These are phyloP conservation scores for Tolypocladium cylindrosporum DNA, from an alignment of 2,329 filamentous ascomycete genomes.

Conservation along the genomic window DNA sequence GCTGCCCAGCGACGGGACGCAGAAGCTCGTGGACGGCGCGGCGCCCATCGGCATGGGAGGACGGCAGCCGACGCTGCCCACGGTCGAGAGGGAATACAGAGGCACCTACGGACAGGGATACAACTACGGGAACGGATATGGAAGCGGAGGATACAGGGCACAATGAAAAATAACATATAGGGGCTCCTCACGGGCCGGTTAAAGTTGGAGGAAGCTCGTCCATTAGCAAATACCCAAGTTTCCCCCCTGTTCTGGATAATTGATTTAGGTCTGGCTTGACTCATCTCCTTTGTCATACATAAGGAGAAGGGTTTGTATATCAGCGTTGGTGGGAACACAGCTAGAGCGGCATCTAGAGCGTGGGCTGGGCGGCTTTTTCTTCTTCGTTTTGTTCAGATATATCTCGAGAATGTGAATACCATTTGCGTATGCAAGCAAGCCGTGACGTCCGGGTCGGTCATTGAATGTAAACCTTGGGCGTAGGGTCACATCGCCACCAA, in stretches of 20 bases:
- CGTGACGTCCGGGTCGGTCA: background rate
- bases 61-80: conserved; percentile 2
- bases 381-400: background rate
- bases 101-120: conserved; percentile 7
- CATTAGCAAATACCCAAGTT: background rate
- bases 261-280: background rate
- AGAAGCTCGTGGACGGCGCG: conserved; percentile 27
- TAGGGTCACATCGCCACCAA: background rate
- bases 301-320: background rate
- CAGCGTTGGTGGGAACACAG: background rate
- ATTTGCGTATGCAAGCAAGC: background rate
- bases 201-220: background rate
- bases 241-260: background rate
- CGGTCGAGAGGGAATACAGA: conserved; percentile 2
- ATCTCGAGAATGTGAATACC: background rate
- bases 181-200: background rate
- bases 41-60: conserved; percentile 26
- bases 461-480: too few species aligned
- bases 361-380: background rate
- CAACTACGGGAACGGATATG: conserved; percentile 8
- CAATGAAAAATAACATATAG: background rate
- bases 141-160: conserved; percentile 10
- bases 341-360: background rate
- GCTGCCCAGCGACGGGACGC: conserved; percentile 22
- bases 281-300: background rate